A percentile compares a stretch with the other conserved stretches of the same genome.
Conservation (phyloP, 768 basidiomycete species). For the Lactarius quietus region DNA sequence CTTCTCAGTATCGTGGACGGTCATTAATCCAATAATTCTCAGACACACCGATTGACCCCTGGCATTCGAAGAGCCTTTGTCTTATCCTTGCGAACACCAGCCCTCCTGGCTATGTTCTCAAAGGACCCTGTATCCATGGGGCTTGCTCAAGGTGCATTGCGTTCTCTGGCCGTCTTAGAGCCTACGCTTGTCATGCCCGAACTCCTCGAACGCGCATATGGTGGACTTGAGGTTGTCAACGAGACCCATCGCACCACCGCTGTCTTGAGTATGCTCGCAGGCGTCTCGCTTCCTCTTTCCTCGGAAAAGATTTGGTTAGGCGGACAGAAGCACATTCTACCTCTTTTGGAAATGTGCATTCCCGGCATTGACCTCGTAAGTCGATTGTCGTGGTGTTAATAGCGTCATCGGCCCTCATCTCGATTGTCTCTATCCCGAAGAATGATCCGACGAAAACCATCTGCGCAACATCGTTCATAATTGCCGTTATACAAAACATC, state of each 20-base stretch:
- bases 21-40: constrained; percentile 1
- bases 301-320: constrained; percentile 76
- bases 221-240: constrained; percentile 88
- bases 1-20: constrained; percentile 5
- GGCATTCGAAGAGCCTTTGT: constrained; percentile 82
- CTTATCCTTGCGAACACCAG: constrained; percentile 74
- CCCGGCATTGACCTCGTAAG: constrained; percentile 88
- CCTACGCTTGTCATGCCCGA: constrained; percentile 87
- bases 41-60: constrained; percentile 77
- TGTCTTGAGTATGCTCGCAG: constrained; percentile 78
- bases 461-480: constrained; percentile 76
- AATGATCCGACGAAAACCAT: constrained; percentile 81
- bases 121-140: constrained; percentile 78
- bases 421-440: constrained; percentile 35
- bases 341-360: constrained; percentile 81
- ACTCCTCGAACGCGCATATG: constrained; percentile 84
- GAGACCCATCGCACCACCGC: constrained; percentile 96
- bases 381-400: constrained; percentile 12
- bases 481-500: constrained; percentile 67
- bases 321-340: constrained; percentile 85
- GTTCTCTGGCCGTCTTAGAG: constrained; percentile 73
- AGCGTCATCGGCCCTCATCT: background rate
- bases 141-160: constrained; percentile 78
- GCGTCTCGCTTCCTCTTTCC: constrained; percentile 70
- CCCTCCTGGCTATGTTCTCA: constrained; percentile 86